Evolutionary conservation across 805 yeast genomes (phyloP), one percentile per base, ranked within the genome.

Genomic region (Danielia oregonensis): DNA sequence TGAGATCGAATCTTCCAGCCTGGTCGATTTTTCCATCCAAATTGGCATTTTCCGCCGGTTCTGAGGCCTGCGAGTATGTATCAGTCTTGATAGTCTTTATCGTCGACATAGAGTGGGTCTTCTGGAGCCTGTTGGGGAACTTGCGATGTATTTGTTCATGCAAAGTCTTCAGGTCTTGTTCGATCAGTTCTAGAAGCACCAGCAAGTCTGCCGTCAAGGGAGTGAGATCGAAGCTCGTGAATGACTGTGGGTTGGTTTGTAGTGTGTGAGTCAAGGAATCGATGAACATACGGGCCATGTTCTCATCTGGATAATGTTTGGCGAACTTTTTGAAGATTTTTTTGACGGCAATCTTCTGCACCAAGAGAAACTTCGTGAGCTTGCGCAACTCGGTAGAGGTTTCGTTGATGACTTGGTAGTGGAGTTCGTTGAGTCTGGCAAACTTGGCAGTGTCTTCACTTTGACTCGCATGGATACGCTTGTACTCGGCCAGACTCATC

Each of bases 341-440:
- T 42, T 80, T 69, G 31, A 83, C 68, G 5, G 79, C 94, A 3
- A 86, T 78, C 49, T 80, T 79, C 52, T 86, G 95, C 6, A 85
- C 71, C 15, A 80, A 61, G 11, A 84, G 74, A 51, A 82, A 86
- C 42, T 86, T 68, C n/a, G 85, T 70, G 30, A 86, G 61, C 41
- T 79, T 74, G 48, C 81, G 85, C 17, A 83, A 61, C 49, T 61
- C 36, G 71, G 73, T 28, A 68, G 70, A 42, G 44, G 61, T 31
- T 51, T 66, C 51, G 29, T 33, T 42, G 62, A 66, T 51, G 64
- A 77, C 33, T 48, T 51, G 54, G 55, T 53, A 62, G 33, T 48
- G 55, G 13, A 57, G 46, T 8, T 56, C 57, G 35, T 58, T 61
- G 12, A 60, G 39, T 36, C 48, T 38, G 34, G 43, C 44, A 21